Evolutionary conservation across 2,329 filamentous ascomycete genomes (phyloP).

Genomic region (Cryphonectria nitschkei): DNA sequence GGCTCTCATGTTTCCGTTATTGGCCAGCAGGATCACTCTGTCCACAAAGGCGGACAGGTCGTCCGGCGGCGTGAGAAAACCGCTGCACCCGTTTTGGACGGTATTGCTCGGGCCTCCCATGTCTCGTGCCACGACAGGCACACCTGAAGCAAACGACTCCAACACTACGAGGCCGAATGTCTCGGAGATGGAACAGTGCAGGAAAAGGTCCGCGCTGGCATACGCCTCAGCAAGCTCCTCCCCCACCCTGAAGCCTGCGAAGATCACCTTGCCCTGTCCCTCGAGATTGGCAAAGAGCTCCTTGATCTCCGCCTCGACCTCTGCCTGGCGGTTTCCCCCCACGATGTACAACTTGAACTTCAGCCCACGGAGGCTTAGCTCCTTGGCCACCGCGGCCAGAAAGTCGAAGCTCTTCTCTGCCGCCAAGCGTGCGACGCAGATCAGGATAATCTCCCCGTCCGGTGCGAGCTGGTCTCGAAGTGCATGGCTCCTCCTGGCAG

Average conservation of each 20-base stretch:
- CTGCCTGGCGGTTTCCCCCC: constrained; percentile 67
- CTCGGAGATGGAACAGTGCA: constrained; percentile 73
- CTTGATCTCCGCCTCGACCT: constrained; percentile 64
- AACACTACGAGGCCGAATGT: constrained; percentile 73
- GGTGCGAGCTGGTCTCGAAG: constrained; percentile 61
- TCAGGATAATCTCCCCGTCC: constrained; percentile 65
- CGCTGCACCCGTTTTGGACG: constrained; percentile 60
- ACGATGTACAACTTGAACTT: constrained; percentile 69
- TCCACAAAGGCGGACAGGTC: constrained; percentile 63
- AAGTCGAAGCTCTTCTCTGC: constrained; percentile 75
- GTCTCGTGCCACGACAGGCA: constrained; percentile 70
- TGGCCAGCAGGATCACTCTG: constrained; percentile 54
- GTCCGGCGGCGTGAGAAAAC: constrained; percentile 63
- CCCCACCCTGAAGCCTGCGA: constrained; percentile 67
- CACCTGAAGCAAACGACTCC: constrained; percentile 71
- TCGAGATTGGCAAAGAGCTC: constrained; percentile 58
- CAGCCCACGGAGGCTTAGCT: constrained; percentile 58
- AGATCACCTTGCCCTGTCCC: constrained; percentile 59
- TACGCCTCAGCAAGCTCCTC: constrained; percentile 66
- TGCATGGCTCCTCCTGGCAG: constrained; percentile 52
- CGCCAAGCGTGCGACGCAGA: constrained; percentile 68
- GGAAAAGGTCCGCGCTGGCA: constrained; percentile 69
- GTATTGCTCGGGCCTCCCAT: constrained; percentile 73
- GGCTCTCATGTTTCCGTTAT: constrained; percentile 47
- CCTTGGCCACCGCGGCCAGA: constrained; percentile 57